Percentiles rank a stretch among this genome's conserved stretches.
These are phyloP conservation scores for Rhodotorula graminis DNA, from an alignment of 768 basidiomycete genomes.

Conservation along the genomic window DNA sequence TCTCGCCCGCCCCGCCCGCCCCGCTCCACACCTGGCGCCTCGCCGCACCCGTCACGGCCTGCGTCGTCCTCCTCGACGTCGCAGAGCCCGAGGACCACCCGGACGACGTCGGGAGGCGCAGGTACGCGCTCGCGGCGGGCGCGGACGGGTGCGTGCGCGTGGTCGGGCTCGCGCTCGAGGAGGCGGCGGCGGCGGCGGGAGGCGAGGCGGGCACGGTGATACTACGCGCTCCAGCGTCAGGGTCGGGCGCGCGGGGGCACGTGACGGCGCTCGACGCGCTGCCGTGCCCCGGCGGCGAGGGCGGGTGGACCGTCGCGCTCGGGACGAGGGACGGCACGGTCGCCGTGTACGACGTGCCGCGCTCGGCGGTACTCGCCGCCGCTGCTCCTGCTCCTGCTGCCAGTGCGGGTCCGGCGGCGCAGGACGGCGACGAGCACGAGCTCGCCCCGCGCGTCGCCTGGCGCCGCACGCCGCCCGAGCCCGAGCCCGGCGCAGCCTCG, in stretches of 20 bases:
- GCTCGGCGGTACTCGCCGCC: no score
- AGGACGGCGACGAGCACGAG: no score
- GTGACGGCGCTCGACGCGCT: neutral
- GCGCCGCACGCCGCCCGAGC: no score
- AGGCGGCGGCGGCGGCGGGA: neutral
- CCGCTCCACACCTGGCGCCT: slow-evolving; percentile 42
- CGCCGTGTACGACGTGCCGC: neutral
- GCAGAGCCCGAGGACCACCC: neutral
- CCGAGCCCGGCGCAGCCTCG: neutral
- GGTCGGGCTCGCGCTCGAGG: slow-evolving; percentile 1
- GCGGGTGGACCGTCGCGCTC: neutral
- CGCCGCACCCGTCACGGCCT: slow-evolving; percentile 4
- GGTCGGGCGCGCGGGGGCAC: no score
- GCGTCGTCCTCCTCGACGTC: neutral
- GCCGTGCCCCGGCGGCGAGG: neutral
- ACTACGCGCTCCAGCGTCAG: no score
- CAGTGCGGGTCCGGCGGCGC: no score
- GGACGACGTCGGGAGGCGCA: neutral
- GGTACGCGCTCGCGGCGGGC: slow-evolving; percentile 11
- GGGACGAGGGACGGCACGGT: neutral
- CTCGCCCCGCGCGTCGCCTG: neutral
- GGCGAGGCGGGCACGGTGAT: no score
- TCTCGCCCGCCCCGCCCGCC: slow-evolving; percentile 56
- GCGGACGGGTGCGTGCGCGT: slow-evolving; percentile 10
- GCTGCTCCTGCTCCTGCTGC: no score